Percentiles rank a stretch among this genome's conserved stretches.
phyloP scores from a whole-genome alignment of 768 basidiomycete genomes.

The Chalciporus sphaerocephalus region DNA sequence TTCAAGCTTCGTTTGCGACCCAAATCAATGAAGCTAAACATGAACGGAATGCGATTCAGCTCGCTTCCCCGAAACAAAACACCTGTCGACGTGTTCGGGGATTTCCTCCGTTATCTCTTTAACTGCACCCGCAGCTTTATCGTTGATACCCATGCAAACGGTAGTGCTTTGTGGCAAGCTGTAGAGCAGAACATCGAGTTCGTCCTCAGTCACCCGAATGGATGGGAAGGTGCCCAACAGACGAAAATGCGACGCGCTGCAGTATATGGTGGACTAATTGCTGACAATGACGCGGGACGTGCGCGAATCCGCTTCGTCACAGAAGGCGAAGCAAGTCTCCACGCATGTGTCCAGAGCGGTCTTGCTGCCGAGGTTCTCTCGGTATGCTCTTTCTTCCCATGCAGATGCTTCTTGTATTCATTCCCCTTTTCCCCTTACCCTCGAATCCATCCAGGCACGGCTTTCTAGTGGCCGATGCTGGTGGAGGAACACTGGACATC shows the following conservation, averaged over 20 bases:
- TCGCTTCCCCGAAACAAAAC: constrained; percentile 62
- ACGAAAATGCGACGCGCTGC: constrained; percentile 75
- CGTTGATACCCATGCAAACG: constrained; percentile 79
- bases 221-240: constrained; percentile 75
- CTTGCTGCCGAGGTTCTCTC: constrained; percentile 74
- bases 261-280: constrained; percentile 65
- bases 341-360: constrained; percentile 74
- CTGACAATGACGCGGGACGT: constrained; percentile 69
- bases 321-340: constrained; percentile 80
- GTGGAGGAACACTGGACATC: constrained; percentile 78
- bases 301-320: constrained; percentile 76
- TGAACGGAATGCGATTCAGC: constrained; percentile 79
- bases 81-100: constrained; percentile 72
- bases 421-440: constrained; percentile 7
- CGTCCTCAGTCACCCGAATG: constrained; percentile 76
- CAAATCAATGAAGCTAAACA: constrained; percentile 71
- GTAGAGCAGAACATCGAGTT: constrained; percentile 69
- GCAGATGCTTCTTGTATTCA: background rate
- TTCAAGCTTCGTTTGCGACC: constrained; percentile 80
- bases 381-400: constrained; percentile 35
- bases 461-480: constrained; percentile 76
- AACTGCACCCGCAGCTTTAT: constrained; percentile 72
- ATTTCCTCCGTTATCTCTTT: constrained; percentile 73
- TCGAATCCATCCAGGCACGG: constrained; percentile 73
- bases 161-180: constrained; percentile 60